A percentile compares a stretch with the other conserved stretches of the same genome.
Conservation (phyloP, 164 flowering plant species). For the Macadamia integrifolia region DNA sequence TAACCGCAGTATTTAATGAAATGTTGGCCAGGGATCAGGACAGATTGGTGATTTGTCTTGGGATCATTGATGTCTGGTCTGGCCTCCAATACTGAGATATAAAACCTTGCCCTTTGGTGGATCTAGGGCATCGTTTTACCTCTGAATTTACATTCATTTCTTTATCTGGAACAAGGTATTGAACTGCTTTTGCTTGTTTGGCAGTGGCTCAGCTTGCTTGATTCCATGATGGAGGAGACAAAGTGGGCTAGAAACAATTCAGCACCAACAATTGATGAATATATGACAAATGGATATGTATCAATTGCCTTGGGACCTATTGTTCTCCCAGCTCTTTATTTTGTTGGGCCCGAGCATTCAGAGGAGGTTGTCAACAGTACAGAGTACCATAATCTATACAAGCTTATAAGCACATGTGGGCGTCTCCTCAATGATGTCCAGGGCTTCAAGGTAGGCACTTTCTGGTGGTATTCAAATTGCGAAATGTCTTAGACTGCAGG, state of each 20-base stretch:
- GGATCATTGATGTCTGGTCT: too few relatives aligned
- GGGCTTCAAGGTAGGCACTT: conserved; percentile 36
- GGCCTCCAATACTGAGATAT: too few relatives aligned
- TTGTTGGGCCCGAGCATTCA: conserved; percentile 25
- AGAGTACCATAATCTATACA: conserved; percentile 22
- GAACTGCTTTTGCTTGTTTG: background rate
- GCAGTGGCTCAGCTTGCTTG: conserved; percentile 29
- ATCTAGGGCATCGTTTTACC: background rate
- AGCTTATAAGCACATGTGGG: conserved; percentile 56
- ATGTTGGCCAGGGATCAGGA: too few relatives aligned
- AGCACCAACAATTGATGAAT: conserved; percentile 26
- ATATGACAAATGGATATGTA: conserved; percentile 19
- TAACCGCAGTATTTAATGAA: too few relatives aligned
- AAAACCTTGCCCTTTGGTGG: too few relatives aligned
- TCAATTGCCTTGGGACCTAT: conserved; percentile 35
- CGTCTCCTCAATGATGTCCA: conserved; percentile 70
- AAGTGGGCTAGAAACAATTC: conserved; percentile 20
- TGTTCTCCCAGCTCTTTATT: conserved; percentile 25
- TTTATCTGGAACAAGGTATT: background rate
- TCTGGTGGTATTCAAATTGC: too few relatives aligned
- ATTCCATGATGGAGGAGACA: conserved; percentile 30
- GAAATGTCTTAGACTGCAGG: too few relatives aligned
- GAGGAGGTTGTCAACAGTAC: conserved; percentile 27
- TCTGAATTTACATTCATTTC: background rate
- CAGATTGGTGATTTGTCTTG: too few relatives aligned